These are phyloP conservation scores for Colletotrichum agaves DNA, from an alignment of 2,329 filamentous ascomycete species.

Conservation along the genomic window DNA sequence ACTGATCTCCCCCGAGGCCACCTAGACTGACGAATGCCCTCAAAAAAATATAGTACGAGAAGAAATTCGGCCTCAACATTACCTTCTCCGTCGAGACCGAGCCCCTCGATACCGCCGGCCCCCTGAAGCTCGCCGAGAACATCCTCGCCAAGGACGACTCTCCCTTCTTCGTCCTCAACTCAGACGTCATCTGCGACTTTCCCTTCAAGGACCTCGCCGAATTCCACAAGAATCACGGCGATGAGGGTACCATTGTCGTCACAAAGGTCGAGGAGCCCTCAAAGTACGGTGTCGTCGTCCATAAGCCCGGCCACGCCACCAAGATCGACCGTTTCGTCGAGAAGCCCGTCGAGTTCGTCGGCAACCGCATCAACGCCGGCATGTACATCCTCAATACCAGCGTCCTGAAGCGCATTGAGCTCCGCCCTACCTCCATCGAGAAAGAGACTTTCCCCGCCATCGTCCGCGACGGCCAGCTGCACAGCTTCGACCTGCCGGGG, in stretches of 20 bases:
- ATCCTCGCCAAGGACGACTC: slow-evolving; percentile 92
- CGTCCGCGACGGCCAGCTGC: slow-evolving; percentile 86
- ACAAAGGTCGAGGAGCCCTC: slow-evolving; percentile 99
- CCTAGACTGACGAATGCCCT: slow-evolving; percentile 32
- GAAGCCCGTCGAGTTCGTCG: slow-evolving; percentile 98
- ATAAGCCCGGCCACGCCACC: slow-evolving; percentile 91
- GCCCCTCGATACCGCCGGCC: slow-evolving; percentile 93
- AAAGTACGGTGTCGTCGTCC: slow-evolving; percentile 98
- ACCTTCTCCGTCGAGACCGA: slow-evolving; percentile 97
- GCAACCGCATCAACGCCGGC: slow-evolving; percentile 98
- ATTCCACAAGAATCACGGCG: slow-evolving; percentile 92
- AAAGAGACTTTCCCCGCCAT: slow-evolving; percentile 99
- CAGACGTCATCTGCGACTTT: slow-evolving; percentile 97
- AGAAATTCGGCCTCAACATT: slow-evolving; percentile 92
- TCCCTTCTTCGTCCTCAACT: slow-evolving; percentile 98
- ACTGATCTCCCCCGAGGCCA: background rate
- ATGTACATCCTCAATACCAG: slow-evolving; percentile 98
- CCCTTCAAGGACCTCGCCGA: slow-evolving; percentile 89
- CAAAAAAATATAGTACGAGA: slow-evolving; percentile 74
- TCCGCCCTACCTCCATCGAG: slow-evolving; percentile 96
- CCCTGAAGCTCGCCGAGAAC: slow-evolving; percentile 92
- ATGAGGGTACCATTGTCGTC: slow-evolving; percentile 97
- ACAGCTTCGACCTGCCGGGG: slow-evolving; percentile 95
- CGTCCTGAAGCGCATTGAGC: slow-evolving; percentile 89
- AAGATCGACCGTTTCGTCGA: slow-evolving; percentile 99